These are phyloP conservation scores for Leccinum pallidistipes DNA, from an alignment of 1,284 basidiomycete genomes.

Conservation along the genomic window DNA sequence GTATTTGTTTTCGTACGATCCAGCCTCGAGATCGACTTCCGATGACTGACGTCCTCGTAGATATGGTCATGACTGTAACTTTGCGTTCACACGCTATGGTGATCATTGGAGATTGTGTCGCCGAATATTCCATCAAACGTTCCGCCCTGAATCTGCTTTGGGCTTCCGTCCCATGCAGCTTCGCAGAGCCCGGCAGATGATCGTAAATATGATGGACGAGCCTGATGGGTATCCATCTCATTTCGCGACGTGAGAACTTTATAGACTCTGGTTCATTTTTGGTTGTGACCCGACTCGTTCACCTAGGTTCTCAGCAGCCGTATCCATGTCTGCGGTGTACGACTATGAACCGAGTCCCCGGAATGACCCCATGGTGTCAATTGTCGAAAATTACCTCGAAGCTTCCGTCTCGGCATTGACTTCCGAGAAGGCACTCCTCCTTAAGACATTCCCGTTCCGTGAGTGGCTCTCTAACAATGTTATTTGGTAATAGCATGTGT, in stretches of 20 bases:
- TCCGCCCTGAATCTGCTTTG: not conserved
- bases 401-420: not conserved
- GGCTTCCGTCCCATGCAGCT: not conserved
- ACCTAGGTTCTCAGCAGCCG: not conserved
- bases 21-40: not conserved
- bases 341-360: not conserved
- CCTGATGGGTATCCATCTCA: not conserved
- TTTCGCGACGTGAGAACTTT: not conserved
- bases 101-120: conserved; percentile 4
- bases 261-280: not conserved
- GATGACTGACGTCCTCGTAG: not conserved
- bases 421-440: not conserved
- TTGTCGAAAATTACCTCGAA: not conserved
- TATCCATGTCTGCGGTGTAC: not conserved
- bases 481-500: not conserved
- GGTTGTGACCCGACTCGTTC: not conserved
- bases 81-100: conserved; percentile 13
- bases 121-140: not conserved
- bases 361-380: conserved; percentile 4
- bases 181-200: not conserved
- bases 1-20: not conserved
- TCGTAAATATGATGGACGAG: not conserved
- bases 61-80: not conserved
- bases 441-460: not conserved
- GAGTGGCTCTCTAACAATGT: not conserved